Base-by-base conservation (phyloP, 805 yeast genomes). In the Brettanomyces anomalus region DNA sequence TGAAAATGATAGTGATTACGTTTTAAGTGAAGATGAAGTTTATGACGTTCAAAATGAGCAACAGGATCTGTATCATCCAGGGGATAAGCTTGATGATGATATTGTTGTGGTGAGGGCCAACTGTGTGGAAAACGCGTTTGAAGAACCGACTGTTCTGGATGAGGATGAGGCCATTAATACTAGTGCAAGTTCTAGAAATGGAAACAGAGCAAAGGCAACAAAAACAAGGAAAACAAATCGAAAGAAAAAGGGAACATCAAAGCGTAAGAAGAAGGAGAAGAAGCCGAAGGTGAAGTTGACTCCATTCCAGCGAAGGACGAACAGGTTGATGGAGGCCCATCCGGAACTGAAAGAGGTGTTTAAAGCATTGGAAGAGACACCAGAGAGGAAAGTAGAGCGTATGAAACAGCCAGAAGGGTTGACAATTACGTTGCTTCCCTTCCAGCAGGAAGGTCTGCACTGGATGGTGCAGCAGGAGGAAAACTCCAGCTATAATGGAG, bases 401-500 rank as follows among this genome's bases (percentile, higher is more conserved):
- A 85, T 88, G 0, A 65, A 62, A 11, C 96, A 88, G 55, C 97
- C 98, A 0, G 71, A 67, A 1, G 88, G 84, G 8, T 77, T 90
- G 84, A 73, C 73, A 2, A 72, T 87, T 37, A 71, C 70, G 24
- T 62, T 93, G 33, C 67, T 93, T 24, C 97, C 97, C 1, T 93
- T 93, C 63, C 99, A 93, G 63, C 67, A 77, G 14, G 99, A 93
- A 66, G 98, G 98, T 16, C 67, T 93, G 39, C 76, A 83, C 54
- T 93, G 99, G 99, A 71, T 93, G 46, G 52, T 76, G 13, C 71
- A 77, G 39, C 97, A 90, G 63, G 97, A 90, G 56, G 95, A 87
- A 55, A 79, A 78, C 18, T 71, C 85, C 19, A 72, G 70, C 36
- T 90, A 83, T 61, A 70, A 74, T 14, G 98, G 98, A 20, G 98